Conservation (phyloP, 768 basidiomycete genomes). For the Heimioporus sp. region DNA sequence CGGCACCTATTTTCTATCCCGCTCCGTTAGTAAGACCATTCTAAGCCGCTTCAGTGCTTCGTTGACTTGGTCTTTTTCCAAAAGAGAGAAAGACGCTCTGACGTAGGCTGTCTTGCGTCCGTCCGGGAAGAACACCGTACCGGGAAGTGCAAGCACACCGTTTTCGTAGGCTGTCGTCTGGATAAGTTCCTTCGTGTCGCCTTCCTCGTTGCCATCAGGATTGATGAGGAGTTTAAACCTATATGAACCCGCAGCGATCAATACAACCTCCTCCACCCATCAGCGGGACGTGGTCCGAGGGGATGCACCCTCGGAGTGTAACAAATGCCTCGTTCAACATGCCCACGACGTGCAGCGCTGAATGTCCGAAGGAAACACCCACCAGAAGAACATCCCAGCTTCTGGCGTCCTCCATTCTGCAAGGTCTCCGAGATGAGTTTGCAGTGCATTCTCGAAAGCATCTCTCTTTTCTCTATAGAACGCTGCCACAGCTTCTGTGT, state of each 20-base stretch:
- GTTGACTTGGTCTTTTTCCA: slow-evolving; percentile 64
- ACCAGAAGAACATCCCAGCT: slow-evolving; percentile 92
- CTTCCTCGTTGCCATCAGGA: slow-evolving; percentile 35
- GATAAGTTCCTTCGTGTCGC: slow-evolving; percentile 74
- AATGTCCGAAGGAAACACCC: slow-evolving; percentile 23
- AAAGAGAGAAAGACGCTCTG: slow-evolving; percentile 77
- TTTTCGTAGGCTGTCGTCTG: slow-evolving; percentile 70
- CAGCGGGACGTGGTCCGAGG: slow-evolving; percentile 2
- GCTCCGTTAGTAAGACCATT: slow-evolving; percentile 33
- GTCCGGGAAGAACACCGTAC: slow-evolving; percentile 76
- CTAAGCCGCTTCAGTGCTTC: slow-evolving; percentile 67
- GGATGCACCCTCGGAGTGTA: background rate
- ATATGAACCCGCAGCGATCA: slow-evolving; percentile 12
- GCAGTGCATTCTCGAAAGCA: slow-evolving; percentile 73
- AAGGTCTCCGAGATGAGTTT: slow-evolving; percentile 71
- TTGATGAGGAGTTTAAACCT: slow-evolving; percentile 71
- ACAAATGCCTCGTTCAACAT: slow-evolving; percentile 4
- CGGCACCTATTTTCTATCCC: slow-evolving; percentile 8
- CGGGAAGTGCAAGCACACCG: slow-evolving; percentile 89
- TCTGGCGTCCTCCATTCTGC: slow-evolving; percentile 72
- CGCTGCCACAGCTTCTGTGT: slow-evolving; percentile 63
- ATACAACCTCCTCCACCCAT: slow-evolving; percentile 8
- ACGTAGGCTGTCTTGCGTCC: slow-evolving; percentile 71
- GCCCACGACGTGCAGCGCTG: slow-evolving; percentile 1
- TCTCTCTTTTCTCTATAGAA: slow-evolving; percentile 77